Percentiles rank a stretch among this genome's conserved stretches.
Conservation (phyloP, 75 land plant genomes). For the Isoetes taiwanensis region DNA sequence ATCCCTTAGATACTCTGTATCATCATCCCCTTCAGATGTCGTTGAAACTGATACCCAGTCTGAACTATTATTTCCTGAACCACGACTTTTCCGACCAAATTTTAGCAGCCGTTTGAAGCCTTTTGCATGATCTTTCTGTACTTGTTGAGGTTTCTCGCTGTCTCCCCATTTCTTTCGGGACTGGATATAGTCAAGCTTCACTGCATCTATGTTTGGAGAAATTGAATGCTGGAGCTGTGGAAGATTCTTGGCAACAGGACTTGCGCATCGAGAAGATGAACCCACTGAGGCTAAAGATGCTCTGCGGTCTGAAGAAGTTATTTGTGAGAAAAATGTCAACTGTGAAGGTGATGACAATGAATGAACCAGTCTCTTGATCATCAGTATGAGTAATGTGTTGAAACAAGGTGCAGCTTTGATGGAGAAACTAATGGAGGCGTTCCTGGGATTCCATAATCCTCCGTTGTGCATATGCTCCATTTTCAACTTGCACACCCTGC, state of each 20-base stretch:
- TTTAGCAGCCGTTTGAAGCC: constrained; percentile 92
- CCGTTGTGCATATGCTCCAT: no score
- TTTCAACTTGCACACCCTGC: no score
- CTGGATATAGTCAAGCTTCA: constrained; percentile 41
- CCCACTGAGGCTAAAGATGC: background rate
- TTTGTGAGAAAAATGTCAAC: background rate
- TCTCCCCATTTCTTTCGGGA: constrained; percentile 56
- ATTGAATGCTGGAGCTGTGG: constrained; percentile 30
- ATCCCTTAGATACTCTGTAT: constrained; percentile 34
- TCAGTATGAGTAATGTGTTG: no score
- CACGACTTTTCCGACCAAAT: constrained; percentile 70
- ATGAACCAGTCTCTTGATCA: no score
- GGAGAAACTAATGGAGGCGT: no score
- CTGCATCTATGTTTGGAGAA: constrained; percentile 32
- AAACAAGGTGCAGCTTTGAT: no score
- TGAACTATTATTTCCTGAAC: constrained; percentile 10
- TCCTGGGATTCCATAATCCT: no score
- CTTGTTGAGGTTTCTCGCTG: constrained; percentile 44
- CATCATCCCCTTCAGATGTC: constrained; percentile 71
- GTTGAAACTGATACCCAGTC: constrained; percentile 53
- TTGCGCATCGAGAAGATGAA: constrained; percentile 16
- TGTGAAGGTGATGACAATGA: no score
- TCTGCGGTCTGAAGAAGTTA: background rate
- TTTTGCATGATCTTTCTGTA: constrained; percentile 70
- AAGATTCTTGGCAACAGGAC: constrained; percentile 64